Evolutionary conservation across 23 red algal genomes (phyloP).

Genomic region (Pyropia haitanensis): DNA sequence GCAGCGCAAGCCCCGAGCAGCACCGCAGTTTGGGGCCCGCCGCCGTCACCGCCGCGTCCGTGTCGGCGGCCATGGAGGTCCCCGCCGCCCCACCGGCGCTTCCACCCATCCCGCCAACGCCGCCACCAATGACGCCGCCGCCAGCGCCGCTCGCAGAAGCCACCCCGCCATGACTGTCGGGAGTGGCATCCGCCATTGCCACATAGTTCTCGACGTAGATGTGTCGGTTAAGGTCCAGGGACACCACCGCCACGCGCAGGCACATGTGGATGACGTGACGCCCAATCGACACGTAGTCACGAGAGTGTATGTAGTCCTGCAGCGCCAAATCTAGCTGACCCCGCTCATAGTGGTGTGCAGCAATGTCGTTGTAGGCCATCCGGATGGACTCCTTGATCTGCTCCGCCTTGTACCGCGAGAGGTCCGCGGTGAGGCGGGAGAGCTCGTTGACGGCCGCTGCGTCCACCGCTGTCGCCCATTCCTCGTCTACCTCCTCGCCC

Average conservation of each 20-base stretch:
- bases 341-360: conserved; percentile 48
- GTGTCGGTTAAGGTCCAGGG: conserved; percentile 36
- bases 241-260: conserved; percentile 44
- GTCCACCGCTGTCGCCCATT: conserved; percentile 41
- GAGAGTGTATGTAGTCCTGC: conserved; percentile 52
- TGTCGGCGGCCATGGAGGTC: background rate
- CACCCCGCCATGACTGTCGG: conserved; percentile 13
- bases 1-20: conserved; percentile 54
- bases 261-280: conserved; percentile 65
- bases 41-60: conserved; percentile 6
- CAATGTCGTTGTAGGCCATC: conserved; percentile 49
- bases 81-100: background rate
- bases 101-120: no score
- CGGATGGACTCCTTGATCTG: conserved; percentile 75
- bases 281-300: conserved; percentile 59
- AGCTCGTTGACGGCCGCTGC: conserved; percentile 38
- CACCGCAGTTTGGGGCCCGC: conserved; percentile 36
- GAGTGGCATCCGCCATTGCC: conserved; percentile 57
- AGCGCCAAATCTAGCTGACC: conserved; percentile 58
- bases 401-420: conserved; percentile 37
- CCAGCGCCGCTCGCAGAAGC: no score
- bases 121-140: no score
- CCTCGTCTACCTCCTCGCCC: conserved; percentile 25
- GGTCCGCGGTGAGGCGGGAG: conserved; percentile 20
- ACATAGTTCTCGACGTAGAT: conserved; percentile 67